Conservation (phyloP, 331 rosid species). For the Pyracantha coccinea region DNA sequence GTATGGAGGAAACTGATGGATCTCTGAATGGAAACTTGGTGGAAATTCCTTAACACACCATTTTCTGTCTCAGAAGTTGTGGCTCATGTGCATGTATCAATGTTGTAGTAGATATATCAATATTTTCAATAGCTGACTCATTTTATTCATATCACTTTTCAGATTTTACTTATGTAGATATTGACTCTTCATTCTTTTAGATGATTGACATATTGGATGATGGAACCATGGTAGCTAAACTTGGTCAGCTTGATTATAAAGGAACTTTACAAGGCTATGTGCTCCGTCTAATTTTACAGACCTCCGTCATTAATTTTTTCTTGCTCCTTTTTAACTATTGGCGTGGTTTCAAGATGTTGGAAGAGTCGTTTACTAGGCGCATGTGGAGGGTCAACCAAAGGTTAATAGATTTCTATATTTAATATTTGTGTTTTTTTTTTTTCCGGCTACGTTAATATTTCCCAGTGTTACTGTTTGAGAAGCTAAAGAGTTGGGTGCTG, state of each 20-base stretch:
- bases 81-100: conserved; percentile 87
- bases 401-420: conserved; percentile 25
- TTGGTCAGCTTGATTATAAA: conserved; percentile 78
- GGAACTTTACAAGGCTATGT: conserved; percentile 77
- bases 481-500: no score
- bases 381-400: conserved; percentile 97
- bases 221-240: conserved; percentile 57
- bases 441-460: no score
- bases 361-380: conserved; percentile 90
- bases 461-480: no score
- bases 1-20: conserved; percentile 92
- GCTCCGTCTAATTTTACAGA: not conserved
- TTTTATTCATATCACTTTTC: not conserved
- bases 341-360: conserved; percentile 79
- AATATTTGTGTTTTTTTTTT: not conserved
- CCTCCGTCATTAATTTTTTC: conserved; percentile 12
- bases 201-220: conserved; percentile 94
- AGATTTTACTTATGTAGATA: not conserved
- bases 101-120: not conserved
- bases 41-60: conserved; percentile 93
- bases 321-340: conserved; percentile 22
- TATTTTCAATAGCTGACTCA: not conserved
- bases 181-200: conserved; percentile 34
- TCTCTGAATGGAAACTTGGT: conserved; percentile 73
- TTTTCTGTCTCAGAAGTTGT: conserved; percentile 97